phyloP scores from a whole-genome alignment of 2,329 filamentous ascomycete genomes.

The Diplocarpon mali region DNA sequence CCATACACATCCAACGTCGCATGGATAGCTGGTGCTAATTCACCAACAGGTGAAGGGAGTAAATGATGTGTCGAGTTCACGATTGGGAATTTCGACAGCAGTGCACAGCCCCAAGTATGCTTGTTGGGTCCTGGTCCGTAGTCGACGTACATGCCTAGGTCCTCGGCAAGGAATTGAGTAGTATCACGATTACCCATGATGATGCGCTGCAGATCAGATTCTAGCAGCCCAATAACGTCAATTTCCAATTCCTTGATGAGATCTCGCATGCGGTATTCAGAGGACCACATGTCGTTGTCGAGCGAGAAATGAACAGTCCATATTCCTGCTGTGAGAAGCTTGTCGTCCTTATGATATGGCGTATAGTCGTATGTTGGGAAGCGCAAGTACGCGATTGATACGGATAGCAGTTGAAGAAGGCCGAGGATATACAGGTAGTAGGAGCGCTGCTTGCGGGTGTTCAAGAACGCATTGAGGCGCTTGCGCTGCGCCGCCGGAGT shows the following conservation, averaged over 20 bases:
- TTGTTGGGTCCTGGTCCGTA: slow-evolving; percentile 97
- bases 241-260: slow-evolving; percentile 87
- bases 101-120: slow-evolving; percentile 90
- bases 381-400: slow-evolving; percentile 73
- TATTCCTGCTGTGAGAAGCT: slow-evolving; percentile 85
- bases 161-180: slow-evolving; percentile 89
- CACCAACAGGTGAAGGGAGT: slow-evolving; percentile 83
- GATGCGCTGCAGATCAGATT: slow-evolving; percentile 88
- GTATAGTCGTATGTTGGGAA: slow-evolving; percentile 89
- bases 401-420: slow-evolving; percentile 68
- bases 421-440: slow-evolving; percentile 64
- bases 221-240: slow-evolving; percentile 91
- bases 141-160: slow-evolving; percentile 97
- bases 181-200: slow-evolving; percentile 99
- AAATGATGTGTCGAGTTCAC: slow-evolving; percentile 94
- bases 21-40: slow-evolving; percentile 90
- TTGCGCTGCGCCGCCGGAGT: slow-evolving; percentile 28
- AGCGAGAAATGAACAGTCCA: slow-evolving; percentile 98
- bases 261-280: slow-evolving; percentile 86
- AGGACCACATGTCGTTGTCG: slow-evolving; percentile 98
- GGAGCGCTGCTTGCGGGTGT: slow-evolving; percentile 39
- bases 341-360: slow-evolving; percentile 79
- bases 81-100: slow-evolving; percentile 96
- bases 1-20: slow-evolving; percentile 94
- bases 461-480: slow-evolving; percentile 29